Percentiles rank a stretch among this genome's conserved stretches.
These are phyloP conservation scores for Panicum hallii DNA, from an alignment of 202 grass and related monocot genomes.

Conservation along the genomic window DNA sequence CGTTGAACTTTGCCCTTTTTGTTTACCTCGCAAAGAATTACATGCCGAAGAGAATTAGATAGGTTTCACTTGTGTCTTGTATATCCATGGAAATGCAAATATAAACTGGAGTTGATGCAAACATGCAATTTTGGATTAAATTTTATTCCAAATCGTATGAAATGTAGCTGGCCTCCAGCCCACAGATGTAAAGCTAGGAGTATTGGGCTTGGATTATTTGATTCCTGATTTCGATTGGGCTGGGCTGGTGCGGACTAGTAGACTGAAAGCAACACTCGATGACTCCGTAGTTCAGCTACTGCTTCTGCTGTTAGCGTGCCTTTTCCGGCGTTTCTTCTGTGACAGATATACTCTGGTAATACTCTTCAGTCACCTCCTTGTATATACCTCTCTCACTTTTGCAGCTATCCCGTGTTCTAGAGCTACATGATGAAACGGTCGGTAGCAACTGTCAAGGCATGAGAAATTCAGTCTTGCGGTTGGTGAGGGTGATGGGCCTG, in stretches of 20 bases:
- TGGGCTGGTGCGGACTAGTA: too few relatives aligned
- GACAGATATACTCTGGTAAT: neutral
- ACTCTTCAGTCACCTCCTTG: neutral
- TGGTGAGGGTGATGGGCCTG: neutral
- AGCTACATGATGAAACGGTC: neutral
- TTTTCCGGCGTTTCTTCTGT: neutral
- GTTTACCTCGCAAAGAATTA: constrained; percentile 59
- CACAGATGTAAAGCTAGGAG: too few relatives aligned
- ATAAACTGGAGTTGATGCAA: too few relatives aligned
- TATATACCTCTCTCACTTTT: neutral
- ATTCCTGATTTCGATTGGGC: too few relatives aligned
- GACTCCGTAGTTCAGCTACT: too few relatives aligned
- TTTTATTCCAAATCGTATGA: too few relatives aligned
- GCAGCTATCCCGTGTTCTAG: neutral
- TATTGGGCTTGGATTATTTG: too few relatives aligned
- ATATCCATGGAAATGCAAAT: too few relatives aligned
- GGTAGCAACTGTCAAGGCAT: neutral
- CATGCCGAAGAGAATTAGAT: constrained; percentile 51
- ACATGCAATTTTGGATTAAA: too few relatives aligned
- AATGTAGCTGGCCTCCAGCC: too few relatives aligned
- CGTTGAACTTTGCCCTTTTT: constrained; percentile 58
- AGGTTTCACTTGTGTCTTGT: neutral
- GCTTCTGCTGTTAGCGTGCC: neutral
- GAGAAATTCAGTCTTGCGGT: neutral
- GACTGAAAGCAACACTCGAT: too few relatives aligned